Evolutionary conservation across 1,284 basidiomycete genomes (phyloP).

Genomic region (Cryptococcus amylolentus): DNA sequence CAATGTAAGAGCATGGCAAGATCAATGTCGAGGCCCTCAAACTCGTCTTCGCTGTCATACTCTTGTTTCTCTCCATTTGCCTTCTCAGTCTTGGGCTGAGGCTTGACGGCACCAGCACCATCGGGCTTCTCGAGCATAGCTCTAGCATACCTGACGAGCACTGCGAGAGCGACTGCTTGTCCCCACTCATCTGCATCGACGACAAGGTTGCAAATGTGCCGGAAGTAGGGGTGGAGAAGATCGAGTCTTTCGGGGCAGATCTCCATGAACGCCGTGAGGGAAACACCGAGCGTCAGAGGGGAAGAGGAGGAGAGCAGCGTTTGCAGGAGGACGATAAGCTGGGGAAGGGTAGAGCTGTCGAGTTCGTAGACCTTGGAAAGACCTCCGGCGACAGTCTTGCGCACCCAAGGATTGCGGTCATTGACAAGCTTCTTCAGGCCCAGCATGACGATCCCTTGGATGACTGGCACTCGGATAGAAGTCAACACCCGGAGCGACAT

Average conservation of each 20-base stretch:
- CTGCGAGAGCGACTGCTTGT: conserved; percentile 73
- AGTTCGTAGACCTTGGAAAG: conserved; percentile 80
- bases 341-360: conserved; percentile 66
- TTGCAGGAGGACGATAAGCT: conserved; percentile 69
- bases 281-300: conserved; percentile 81
- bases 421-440: conserved; percentile 86
- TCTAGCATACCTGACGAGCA: conserved; percentile 77
- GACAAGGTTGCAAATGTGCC: conserved; percentile 75
- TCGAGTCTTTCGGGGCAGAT: conserved; percentile 81
- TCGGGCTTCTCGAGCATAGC: conserved; percentile 75
- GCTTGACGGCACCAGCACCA: conserved; percentile 11
- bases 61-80: not conserved
- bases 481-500: conserved; percentile 94
- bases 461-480: conserved; percentile 83
- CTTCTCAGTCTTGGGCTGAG: conserved; percentile 1
- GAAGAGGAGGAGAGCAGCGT: conserved; percentile 77
- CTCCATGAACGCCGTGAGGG: conserved; percentile 76
- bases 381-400: conserved; percentile 85
- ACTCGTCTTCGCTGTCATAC: conserved; percentile 39
- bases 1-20: conserved; percentile 70
- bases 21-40: conserved; percentile 65
- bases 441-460: conserved; percentile 75
- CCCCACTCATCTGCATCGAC: conserved; percentile 96
- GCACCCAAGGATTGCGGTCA: conserved; percentile 88
- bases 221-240: conserved; percentile 82